Evolutionary conservation across 805 yeast genomes (phyloP).

Genomic region (Cyberlindnera lachancei): DNA sequence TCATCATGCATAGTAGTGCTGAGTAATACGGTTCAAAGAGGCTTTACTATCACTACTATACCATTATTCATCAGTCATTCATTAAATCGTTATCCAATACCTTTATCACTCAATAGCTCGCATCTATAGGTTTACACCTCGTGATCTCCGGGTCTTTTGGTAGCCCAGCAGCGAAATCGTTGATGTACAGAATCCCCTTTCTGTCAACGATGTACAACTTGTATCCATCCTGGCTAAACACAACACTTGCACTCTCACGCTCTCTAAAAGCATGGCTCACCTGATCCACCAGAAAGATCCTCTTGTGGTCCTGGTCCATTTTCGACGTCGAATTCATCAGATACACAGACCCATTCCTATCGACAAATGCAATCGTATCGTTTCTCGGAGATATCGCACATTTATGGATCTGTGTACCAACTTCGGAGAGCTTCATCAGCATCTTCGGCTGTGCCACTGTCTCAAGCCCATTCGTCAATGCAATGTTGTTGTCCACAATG

Average conservation of each 20-base stretch:
- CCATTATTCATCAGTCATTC: too few species aligned
- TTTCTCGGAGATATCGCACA: conserved; percentile 78
- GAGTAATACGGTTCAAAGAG: too few species aligned
- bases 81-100: too few species aligned
- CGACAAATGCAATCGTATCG: conserved; percentile 76
- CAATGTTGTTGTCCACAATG: conserved; percentile 56
- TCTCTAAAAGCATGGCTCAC: conserved; percentile 68
- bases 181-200: conserved; percentile 69
- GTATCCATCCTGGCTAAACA: conserved; percentile 77
- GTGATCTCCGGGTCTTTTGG: conserved; percentile 59
- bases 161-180: conserved; percentile 82
- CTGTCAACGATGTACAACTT: conserved; percentile 70
- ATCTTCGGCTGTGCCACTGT: conserved; percentile 53
- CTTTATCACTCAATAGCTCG: conserved; percentile 4
- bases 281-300: conserved; percentile 53
- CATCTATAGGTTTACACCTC: conserved; percentile 51
- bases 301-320: conserved; percentile 46
- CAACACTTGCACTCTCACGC: conserved; percentile 70
- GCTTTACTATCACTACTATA: too few species aligned
- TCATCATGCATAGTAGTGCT: too few species aligned
- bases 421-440: conserved; percentile 60
- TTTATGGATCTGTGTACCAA: conserved; percentile 72
- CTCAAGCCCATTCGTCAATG: conserved; percentile 30
- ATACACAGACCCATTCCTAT: conserved; percentile 69
- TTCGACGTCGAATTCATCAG: conserved; percentile 59